phyloP scores from a whole-genome alignment of 2,329 filamentous ascomycete species.

The Aspergillus ustus region DNA sequence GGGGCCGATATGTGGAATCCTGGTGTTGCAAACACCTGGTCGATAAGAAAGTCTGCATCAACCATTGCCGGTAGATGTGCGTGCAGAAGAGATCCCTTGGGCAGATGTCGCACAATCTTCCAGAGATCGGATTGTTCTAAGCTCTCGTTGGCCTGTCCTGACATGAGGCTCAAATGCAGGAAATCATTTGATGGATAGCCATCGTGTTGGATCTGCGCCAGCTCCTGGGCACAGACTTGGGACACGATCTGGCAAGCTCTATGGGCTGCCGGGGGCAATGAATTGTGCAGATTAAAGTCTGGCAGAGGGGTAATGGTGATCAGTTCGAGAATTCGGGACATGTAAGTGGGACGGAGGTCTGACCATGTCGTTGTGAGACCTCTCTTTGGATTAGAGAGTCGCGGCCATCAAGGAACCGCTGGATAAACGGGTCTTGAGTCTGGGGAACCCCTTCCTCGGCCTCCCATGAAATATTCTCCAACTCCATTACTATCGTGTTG shows the following conservation, averaged over 20 bases:
- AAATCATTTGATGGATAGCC: constrained; percentile 67
- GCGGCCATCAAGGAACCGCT: constrained; percentile 78
- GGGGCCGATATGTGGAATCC: constrained; percentile 73
- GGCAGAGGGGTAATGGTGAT: constrained; percentile 8
- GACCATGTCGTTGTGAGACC: constrained; percentile 79
- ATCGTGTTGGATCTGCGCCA: constrained; percentile 70
- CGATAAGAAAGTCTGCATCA: constrained; percentile 79
- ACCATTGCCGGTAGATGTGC: constrained; percentile 92
- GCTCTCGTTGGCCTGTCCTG: constrained; percentile 78
- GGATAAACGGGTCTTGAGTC: constrained; percentile 73
- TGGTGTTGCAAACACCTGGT: constrained; percentile 69
- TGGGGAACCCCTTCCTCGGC: constrained; percentile 51
- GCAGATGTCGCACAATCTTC: constrained; percentile 83
- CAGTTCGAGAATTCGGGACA: constrained; percentile 14
- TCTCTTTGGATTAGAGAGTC: constrained; percentile 79
- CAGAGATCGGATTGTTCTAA: constrained; percentile 87
- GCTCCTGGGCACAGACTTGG: constrained; percentile 78
- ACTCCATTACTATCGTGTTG: constrained; percentile 12
- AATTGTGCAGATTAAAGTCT: constrained; percentile 40
- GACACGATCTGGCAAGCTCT: constrained; percentile 80
- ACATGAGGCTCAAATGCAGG: constrained; percentile 91
- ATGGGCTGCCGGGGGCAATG: constrained; percentile 76
- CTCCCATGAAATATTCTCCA: constrained; percentile 32
- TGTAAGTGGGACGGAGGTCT: constrained; percentile 25
- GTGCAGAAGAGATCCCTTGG: constrained; percentile 74